Evolutionary conservation across 2,329 filamentous ascomycete species (phyloP).

Genomic region (Chaetomiaceae sp.): DNA sequence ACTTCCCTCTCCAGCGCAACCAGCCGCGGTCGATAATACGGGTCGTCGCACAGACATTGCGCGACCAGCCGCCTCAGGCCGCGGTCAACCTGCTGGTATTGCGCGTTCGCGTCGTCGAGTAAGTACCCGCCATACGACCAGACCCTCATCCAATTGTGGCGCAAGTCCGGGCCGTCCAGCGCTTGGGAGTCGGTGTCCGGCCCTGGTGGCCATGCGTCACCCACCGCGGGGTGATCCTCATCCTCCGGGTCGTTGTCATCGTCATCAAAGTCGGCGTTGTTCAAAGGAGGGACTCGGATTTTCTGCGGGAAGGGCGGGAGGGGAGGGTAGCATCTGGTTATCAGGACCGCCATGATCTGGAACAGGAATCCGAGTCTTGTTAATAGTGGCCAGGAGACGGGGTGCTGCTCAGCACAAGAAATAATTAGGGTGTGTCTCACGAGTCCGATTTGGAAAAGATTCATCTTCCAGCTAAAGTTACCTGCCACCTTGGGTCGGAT

Average conservation of each 20-base stretch:
- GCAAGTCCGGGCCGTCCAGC: too few species aligned
- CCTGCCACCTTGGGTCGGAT: neutral
- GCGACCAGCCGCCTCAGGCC: neutral
- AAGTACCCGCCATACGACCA: constrained; percentile 2
- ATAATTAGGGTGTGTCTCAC: neutral
- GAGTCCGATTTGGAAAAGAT: constrained; percentile 10
- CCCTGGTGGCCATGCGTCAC: too few species aligned
- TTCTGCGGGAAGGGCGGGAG: neutral
- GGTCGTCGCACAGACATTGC: neutral
- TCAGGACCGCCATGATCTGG: constrained; percentile 3
- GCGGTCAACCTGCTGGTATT: neutral
- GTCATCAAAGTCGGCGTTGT: neutral
- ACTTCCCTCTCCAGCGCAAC: neutral
- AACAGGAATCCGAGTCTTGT: too few species aligned
- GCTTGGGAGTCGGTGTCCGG: too few species aligned
- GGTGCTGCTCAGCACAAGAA: too few species aligned
- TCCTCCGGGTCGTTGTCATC: too few species aligned
- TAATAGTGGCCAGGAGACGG: too few species aligned
- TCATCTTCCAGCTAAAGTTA: constrained; percentile 6
- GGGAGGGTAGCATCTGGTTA: neutral
- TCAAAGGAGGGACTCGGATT: neutral
- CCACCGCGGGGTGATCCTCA: too few species aligned
- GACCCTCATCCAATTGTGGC: neutral
- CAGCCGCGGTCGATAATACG: neutral
- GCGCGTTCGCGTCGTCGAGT: neutral